These are phyloP conservation scores for Aspergillus taichungensis DNA, from an alignment of 495 filamentous ascomycete species.

Conservation along the genomic window DNA sequence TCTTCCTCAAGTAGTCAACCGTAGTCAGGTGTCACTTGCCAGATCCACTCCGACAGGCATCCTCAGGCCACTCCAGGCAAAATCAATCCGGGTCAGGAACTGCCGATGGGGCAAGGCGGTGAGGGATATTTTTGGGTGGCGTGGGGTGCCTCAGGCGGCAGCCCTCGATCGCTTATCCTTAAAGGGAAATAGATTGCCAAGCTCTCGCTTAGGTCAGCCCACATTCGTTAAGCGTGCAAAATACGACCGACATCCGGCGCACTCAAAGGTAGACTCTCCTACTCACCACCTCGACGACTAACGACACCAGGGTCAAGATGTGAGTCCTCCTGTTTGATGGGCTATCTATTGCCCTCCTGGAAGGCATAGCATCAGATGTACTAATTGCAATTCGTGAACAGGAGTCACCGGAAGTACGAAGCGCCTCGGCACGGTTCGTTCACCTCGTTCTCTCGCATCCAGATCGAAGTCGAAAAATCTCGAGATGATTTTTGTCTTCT, in stretches of 20 bases:
- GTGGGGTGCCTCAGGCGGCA: constrained; percentile 14
- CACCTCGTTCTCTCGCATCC: constrained; percentile 19
- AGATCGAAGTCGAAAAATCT: constrained; percentile 21
- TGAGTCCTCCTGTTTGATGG: constrained; percentile 20
- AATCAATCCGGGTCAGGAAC: constrained; percentile 1
- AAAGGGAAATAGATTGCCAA: constrained; percentile 19
- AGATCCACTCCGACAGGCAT: too few relatives aligned
- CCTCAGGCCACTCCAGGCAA: too few relatives aligned
- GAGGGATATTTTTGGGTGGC: background rate
- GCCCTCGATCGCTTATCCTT: constrained; percentile 16
- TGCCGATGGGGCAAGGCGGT: background rate
- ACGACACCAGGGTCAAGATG: constrained; percentile 49
- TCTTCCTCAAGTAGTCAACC: too few relatives aligned
- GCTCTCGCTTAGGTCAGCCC: constrained; percentile 39
- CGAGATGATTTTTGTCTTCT: constrained; percentile 11
- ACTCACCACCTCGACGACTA: constrained; percentile 43
- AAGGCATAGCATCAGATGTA: background rate
- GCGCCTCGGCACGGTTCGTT: constrained; percentile 87
- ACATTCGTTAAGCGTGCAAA: constrained; percentile 42
- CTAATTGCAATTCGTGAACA: constrained; percentile 26
- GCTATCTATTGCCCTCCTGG: background rate
- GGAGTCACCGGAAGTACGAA: constrained; percentile 76
- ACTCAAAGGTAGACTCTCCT: constrained; percentile 34
- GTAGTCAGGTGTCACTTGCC: too few relatives aligned
- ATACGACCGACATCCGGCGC: constrained; percentile 29